Evolutionary conservation across 2,329 filamentous ascomycete species (phyloP).

Genomic region (Colletotrichum shisoi): DNA sequence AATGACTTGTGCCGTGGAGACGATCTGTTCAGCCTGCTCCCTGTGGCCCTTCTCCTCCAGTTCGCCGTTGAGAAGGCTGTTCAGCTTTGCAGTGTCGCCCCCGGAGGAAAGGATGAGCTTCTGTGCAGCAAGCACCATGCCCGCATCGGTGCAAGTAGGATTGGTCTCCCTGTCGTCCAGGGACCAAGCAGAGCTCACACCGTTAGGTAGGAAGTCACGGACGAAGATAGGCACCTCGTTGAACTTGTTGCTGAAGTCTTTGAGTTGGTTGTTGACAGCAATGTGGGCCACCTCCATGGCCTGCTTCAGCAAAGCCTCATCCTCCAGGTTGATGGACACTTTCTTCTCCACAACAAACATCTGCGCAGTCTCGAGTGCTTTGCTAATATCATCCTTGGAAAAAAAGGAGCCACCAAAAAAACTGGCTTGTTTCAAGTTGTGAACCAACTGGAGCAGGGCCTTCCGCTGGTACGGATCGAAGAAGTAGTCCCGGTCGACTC

Average conservation of each 20-base stretch:
- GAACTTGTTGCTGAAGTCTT: constrained; percentile 70
- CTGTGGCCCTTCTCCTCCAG: constrained; percentile 55
- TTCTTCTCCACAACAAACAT: constrained; percentile 71
- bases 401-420: constrained; percentile 87
- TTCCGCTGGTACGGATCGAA: constrained; percentile 80
- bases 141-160: constrained; percentile 58
- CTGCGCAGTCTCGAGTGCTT: constrained; percentile 70
- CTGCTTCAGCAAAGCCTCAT: constrained; percentile 66
- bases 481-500: constrained; percentile 84
- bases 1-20: constrained; percentile 30
- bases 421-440: constrained; percentile 81
- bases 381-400: constrained; percentile 66
- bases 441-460: constrained; percentile 72
- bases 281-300: constrained; percentile 71
- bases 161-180: constrained; percentile 64
- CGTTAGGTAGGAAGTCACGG: constrained; percentile 66
- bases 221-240: constrained; percentile 83
- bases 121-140: constrained; percentile 62
- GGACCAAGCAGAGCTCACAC: constrained; percentile 71
- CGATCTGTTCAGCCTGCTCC: constrained; percentile 44
- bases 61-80: constrained; percentile 58
- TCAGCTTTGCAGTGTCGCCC: constrained; percentile 54
- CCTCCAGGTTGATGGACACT: constrained; percentile 66
- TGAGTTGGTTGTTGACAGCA: constrained; percentile 68
- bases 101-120: constrained; percentile 59